phyloP scores from a whole-genome alignment of 1,139 yeast genomes.

The Magnusiomyces suaveolens region DNA sequence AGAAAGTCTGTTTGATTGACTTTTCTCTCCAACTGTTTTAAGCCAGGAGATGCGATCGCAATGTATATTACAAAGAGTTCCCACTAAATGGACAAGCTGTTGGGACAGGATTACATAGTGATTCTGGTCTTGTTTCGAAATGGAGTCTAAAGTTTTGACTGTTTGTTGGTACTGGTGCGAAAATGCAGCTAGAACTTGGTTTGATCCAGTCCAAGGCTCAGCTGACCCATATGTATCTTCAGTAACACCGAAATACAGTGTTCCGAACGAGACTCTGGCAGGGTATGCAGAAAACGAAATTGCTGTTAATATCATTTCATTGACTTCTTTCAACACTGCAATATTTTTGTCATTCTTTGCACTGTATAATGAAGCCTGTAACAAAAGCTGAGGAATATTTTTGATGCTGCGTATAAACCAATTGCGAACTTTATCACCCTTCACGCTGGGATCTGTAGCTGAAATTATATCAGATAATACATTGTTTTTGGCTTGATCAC shows the following conservation, averaged over 20 bases:
- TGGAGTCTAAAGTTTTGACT: conserved; percentile 14
- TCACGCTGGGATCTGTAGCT: conserved; percentile 13
- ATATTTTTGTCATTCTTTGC: conserved; percentile 5
- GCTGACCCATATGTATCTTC: conserved; percentile 15
- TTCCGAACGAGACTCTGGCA: conserved; percentile 18
- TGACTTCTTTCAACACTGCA: conserved; percentile 23
- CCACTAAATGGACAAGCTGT: conserved; percentile 27
- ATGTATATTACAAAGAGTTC: conserved; percentile 26
- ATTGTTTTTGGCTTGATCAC: background rate
- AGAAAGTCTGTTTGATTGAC: conserved; percentile 14
- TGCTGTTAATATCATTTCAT: conserved; percentile 24
- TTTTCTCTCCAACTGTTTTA: conserved; percentile 6
- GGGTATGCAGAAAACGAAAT: conserved; percentile 25
- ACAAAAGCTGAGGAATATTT: conserved; percentile 16
- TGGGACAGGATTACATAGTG: conserved; percentile 15
- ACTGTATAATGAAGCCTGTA: conserved; percentile 15
- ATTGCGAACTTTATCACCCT: conserved; percentile 17
- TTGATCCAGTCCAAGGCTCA: conserved; percentile 30
- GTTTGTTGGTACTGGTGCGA: conserved; percentile 22
- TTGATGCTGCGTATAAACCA: conserved; percentile 23
- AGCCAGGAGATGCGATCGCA: conserved; percentile 25
- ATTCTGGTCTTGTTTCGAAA: conserved; percentile 12
- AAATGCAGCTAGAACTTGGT: conserved; percentile 21
- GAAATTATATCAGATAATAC: conserved; percentile 12
- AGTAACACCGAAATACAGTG: conserved; percentile 19